Evolutionary conservation across 1,284 basidiomycete genomes (phyloP), one percentile per base, ranked within the genome.

Genomic region (Vanrija humicola): DNA sequence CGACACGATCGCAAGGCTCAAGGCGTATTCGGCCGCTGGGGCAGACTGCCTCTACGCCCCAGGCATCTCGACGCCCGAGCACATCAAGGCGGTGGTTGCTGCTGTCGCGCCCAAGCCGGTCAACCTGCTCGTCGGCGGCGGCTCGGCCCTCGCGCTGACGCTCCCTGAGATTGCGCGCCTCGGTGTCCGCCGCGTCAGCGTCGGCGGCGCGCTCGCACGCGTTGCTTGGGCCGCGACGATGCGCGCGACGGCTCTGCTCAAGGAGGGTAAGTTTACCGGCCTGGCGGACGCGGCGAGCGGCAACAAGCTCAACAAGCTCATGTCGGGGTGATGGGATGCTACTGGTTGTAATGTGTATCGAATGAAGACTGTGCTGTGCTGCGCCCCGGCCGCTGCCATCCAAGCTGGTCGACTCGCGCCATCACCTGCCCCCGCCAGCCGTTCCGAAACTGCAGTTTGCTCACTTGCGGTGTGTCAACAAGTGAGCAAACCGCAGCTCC

Each of bases 91-190:
- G 12, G 50, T 52, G 38, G 50, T 52, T 9, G 26, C 15, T 2
- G 50, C 50, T 2, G 50, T 52, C 12, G 50, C 50, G 38, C 50
- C 50, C 21, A 52, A 52, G 44, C 50, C 50, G 10, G 50, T 52
- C 50, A 52, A 46, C 43, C n/a, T 46, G 7, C 50, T 52, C 18
- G 38, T 46, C 14, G 21, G 21, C 1, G 44, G n/a, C n/a, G 15
- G 38, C 3, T 40, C 43, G 3, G 1, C 26, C 15, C 45, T 51
- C 6, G 19, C 43, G 7, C 50, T 52, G 10, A n/a, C 4, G 21
- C 21, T 23, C 5, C 21, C 21, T 12, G 50, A 52, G 12, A 19
- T 52, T 12, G 50, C 45, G 44, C 14, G 10, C 3, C 25, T 52
- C 21, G 50, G 50, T 12, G 50, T 52, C 2, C 43, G 50, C 15